Percentiles rank a stretch among this genome's conserved stretches.
Evolutionary conservation across 108 stramenopile species (phyloP).

Genomic region (Aurantiochytrium sp.): DNA sequence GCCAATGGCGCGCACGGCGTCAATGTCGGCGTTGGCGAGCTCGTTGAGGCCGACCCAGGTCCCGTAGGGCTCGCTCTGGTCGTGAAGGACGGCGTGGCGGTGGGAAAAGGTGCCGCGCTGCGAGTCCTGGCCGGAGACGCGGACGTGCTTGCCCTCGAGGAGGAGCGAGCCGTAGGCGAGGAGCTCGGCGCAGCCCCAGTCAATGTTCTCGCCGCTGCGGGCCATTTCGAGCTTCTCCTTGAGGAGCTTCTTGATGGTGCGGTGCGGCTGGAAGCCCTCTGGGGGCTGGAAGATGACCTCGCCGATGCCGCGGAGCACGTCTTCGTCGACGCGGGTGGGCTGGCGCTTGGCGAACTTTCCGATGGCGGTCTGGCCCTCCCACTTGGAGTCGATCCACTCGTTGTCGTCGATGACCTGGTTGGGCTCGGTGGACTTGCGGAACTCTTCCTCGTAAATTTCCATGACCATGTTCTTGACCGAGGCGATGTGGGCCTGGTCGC

Average conservation of each 20-base stretch:
- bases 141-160: conserved; percentile 94
- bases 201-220: conserved; percentile 79
- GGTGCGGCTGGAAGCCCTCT: conserved; percentile 80
- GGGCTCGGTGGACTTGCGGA: conserved; percentile 66
- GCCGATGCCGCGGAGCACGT: conserved; percentile 73
- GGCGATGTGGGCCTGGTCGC: conserved; percentile 75
- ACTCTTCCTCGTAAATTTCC: conserved; percentile 77
- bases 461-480: conserved; percentile 75
- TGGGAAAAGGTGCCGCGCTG: conserved; percentile 94
- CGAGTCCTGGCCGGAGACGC: conserved; percentile 95
- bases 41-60: not conserved
- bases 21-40: not conserved
- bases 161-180: conserved; percentile 90
- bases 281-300: conserved; percentile 74
- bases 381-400: conserved; percentile 66
- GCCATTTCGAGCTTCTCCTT: conserved; percentile 72
- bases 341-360: conserved; percentile 47
- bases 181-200: conserved; percentile 98
- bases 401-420: conserved; percentile 32
- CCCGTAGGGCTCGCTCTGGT: conserved; percentile 50
- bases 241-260: conserved; percentile 86
- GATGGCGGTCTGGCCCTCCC: conserved; percentile 46
- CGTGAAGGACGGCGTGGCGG: conserved; percentile 93
- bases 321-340: conserved; percentile 80
- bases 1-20: conserved; percentile 56